phyloP scores from a whole-genome alignment of 129 eudicot species.

The Pittosporum tobira region DNA sequence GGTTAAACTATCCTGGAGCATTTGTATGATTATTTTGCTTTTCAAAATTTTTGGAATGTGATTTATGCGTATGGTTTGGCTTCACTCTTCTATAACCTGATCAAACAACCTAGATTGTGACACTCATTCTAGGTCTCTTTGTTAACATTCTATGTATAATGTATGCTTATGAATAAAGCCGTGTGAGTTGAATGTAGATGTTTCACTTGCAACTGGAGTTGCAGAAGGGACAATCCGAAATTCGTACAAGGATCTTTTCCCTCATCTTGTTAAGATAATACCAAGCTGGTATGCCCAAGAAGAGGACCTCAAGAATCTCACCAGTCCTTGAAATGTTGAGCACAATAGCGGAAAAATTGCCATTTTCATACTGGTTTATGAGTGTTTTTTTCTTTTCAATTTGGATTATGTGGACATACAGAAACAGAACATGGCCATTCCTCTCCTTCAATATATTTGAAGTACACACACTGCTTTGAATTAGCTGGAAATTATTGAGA shows the following conservation, averaged over 20 bases:
- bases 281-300: conserved; percentile 87
- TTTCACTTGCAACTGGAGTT: conserved; percentile 83
- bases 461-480: conserved; percentile 11
- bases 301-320: conserved; percentile 77
- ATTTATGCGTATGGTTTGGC: not conserved
- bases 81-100: not conserved
- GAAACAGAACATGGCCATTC: not conserved
- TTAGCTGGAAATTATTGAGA: conserved; percentile 13
- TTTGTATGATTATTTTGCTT: too few species aligned
- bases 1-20: too few species aligned
- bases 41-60: not conserved
- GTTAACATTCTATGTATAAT: not conserved
- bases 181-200: conserved; percentile 47
- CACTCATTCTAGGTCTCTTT: not conserved
- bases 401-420: not conserved
- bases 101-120: not conserved
- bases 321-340: conserved; percentile 46
- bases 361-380: not conserved
- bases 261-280: conserved; percentile 69
- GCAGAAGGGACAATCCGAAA: conserved; percentile 79
- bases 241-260: conserved; percentile 69
- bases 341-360: not conserved
- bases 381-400: not conserved
- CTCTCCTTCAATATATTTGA: not conserved
- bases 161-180: conserved; percentile 2